Percentiles rank a stretch among this genome's conserved stretches.
Evolutionary conservation across 225 moss, liverwort and hornwort genomes (phyloP).

Genomic region (Bryum argenteum): DNA sequence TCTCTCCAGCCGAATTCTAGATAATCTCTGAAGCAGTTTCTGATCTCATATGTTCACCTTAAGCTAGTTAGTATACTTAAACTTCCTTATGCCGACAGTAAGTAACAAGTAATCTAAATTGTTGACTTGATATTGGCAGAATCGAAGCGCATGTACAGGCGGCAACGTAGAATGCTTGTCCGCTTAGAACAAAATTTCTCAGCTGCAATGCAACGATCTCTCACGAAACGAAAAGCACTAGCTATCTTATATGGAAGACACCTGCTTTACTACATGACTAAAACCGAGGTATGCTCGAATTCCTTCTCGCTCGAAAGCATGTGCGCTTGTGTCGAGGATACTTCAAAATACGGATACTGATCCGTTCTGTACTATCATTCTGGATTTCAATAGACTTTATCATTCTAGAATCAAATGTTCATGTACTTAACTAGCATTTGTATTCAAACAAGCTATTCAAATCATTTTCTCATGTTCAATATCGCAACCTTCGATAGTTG

Average conservation of each 20-base stretch:
- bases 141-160: constrained; percentile 78
- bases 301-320: constrained; percentile 5
- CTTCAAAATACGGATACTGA: constrained; percentile 16
- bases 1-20: constrained; percentile 2
- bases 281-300: constrained; percentile 62
- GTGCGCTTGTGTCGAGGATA: constrained; percentile 13
- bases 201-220: constrained; percentile 82
- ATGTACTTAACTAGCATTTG: not conserved
- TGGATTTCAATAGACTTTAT: constrained; percentile 7
- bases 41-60: not conserved
- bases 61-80: not conserved
- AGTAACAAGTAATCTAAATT: not conserved
- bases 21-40: no score
- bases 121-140: constrained; percentile 56
- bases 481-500: not conserved
- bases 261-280: constrained; percentile 76
- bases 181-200: constrained; percentile 83
- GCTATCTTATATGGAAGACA: constrained; percentile 87
- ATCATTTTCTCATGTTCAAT: constrained; percentile 3
- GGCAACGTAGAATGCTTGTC: constrained; percentile 81
- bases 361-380: constrained; percentile 12
- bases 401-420: not conserved
- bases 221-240: constrained; percentile 74
- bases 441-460: not conserved
- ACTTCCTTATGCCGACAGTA: not conserved